phyloP scores from a whole-genome alignment of 495 filamentous ascomycete genomes.

The Tirmania nivea region DNA sequence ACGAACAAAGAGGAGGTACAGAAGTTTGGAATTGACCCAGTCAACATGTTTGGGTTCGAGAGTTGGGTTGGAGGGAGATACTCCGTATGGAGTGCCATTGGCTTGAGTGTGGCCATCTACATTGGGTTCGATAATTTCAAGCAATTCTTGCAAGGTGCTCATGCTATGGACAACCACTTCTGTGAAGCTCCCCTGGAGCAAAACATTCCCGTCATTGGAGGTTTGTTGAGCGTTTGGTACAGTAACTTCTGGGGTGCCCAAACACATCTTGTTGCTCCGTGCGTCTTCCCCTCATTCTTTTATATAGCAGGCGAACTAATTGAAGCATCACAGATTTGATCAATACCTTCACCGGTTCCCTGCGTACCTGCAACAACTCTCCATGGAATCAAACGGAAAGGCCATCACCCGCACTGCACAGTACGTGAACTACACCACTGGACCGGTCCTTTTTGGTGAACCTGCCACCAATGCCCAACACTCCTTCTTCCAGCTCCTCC shows the following conservation, averaged over 20 bases:
- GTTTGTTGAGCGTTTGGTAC: conserved; percentile 92
- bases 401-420: conserved; percentile 76
- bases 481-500: conserved; percentile 97
- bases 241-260: conserved; percentile 96
- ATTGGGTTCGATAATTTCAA: conserved; percentile 95
- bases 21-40: conserved; percentile 92
- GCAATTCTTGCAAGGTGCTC: conserved; percentile 82
- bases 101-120: conserved; percentile 79
- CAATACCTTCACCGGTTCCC: conserved; percentile 98
- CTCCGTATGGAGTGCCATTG: conserved; percentile 96
- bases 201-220: conserved; percentile 85
- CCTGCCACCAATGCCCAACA: conserved; percentile 98
- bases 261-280: conserved; percentile 87
- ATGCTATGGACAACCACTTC: conserved; percentile 99
- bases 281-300: conserved; percentile 18
- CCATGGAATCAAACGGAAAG: conserved; percentile 99
- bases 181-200: conserved; percentile 66
- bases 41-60: conserved; percentile 98
- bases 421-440: conserved; percentile 92
- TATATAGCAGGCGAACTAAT: background rate
- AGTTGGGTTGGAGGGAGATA: conserved; percentile 90
- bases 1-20: conserved; percentile 88
- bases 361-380: conserved; percentile 94
- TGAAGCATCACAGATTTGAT: conserved; percentile 42
- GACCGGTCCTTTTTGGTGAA: conserved; percentile 86